Conservation (phyloP, 2,329 filamentous ascomycete species). For the Phyllosticta citrichinensis region DNA sequence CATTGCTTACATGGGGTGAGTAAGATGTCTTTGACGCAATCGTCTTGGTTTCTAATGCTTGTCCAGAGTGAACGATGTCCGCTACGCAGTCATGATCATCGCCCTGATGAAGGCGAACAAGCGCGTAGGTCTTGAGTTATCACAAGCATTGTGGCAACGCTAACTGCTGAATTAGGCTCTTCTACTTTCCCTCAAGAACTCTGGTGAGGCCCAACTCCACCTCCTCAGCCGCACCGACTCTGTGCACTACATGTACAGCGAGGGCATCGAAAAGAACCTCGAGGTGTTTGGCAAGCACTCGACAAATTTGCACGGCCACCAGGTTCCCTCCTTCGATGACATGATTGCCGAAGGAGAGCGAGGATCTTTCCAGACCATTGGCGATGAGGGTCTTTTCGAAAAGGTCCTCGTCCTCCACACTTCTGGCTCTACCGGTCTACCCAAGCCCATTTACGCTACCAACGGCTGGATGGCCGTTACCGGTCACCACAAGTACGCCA, state of each 20-base stretch:
- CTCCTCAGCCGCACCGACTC: slow-evolving; percentile 5
- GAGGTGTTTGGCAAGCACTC: neutral
- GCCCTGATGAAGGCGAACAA: slow-evolving; percentile 7
- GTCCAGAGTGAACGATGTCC: slow-evolving; percentile 5
- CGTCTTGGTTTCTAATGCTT: neutral
- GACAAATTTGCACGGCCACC: neutral
- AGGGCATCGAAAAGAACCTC: slow-evolving; percentile 5
- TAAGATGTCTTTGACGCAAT: neutral
- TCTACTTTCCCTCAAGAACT: slow-evolving; percentile 6
- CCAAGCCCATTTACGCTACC: slow-evolving; percentile 21
- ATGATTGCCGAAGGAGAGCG: slow-evolving; percentile 4
- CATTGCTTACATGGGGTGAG: slow-evolving; percentile 7
- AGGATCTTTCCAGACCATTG: neutral
- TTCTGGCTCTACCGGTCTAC: slow-evolving; percentile 26
- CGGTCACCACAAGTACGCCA: slow-evolving; percentile 14
- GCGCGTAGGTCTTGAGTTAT: neutral
- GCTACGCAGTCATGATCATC: neutral
- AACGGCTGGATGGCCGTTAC: slow-evolving; percentile 13
- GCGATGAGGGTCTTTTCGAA: slow-evolving; percentile 12
- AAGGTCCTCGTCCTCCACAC: slow-evolving; percentile 23
- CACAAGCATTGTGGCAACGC: neutral
- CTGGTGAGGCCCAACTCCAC: slow-evolving; percentile 6
- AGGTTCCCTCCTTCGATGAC: slow-evolving; percentile 5
- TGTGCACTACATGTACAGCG: slow-evolving; percentile 4
- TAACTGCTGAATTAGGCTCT: neutral